Evolutionary conservation across 768 basidiomycete genomes (phyloP).

Genomic region (Russula sp.): DNA sequence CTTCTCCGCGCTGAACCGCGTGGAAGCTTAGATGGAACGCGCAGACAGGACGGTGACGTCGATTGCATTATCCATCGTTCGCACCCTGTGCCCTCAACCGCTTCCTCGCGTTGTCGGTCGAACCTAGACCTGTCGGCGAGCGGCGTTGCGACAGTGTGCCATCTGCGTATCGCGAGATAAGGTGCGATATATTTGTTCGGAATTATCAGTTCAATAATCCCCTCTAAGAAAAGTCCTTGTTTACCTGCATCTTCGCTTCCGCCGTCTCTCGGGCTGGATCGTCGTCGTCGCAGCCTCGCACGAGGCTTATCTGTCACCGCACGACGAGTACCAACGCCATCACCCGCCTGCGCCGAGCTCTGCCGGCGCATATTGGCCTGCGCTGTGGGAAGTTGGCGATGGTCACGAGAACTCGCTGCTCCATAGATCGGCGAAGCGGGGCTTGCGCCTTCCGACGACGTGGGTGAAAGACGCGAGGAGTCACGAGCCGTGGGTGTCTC

Average conservation of each 20-base stretch:
- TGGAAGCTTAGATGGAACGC: background rate
- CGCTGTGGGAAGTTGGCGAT: background rate
- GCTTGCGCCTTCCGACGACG: background rate
- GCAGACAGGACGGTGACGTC: slow-evolving; percentile 5
- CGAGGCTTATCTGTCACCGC: background rate
- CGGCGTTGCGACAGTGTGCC: background rate
- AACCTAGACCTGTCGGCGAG: background rate
- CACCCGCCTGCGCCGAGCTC: background rate
- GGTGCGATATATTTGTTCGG: background rate
- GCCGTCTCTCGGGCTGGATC: background rate
- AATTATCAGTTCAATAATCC: background rate
- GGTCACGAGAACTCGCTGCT: too few species aligned
- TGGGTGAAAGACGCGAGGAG: background rate
- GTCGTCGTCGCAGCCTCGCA: background rate
- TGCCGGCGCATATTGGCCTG: background rate
- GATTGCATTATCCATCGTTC: background rate
- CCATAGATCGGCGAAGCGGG: background rate
- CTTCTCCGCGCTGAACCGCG: background rate
- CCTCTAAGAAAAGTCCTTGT: background rate
- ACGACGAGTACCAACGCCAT: background rate
- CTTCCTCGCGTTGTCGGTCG: slow-evolving; percentile 3
- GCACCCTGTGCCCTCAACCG: background rate
- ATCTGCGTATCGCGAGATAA: background rate
- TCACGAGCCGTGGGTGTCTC: background rate
- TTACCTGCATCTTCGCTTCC: slow-evolving; percentile 4